Conservation (phyloP, 495 filamentous ascomycete species). For the Glonium stellatum region DNA sequence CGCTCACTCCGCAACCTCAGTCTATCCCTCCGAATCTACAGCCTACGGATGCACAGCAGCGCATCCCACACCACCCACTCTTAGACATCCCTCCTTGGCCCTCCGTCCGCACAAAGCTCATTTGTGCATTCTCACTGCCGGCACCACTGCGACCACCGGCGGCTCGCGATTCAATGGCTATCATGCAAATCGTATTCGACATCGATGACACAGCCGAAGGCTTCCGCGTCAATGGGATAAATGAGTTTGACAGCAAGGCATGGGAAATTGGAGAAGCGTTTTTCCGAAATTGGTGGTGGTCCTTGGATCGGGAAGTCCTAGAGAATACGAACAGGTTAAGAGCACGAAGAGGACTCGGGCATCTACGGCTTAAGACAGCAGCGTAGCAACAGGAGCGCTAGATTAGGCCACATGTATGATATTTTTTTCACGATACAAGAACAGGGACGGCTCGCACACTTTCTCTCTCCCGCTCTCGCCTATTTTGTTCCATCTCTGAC, state of each 20-base stretch:
- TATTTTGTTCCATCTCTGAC: neutral
- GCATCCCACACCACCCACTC: conserved; percentile 45
- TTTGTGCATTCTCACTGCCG: conserved; percentile 40
- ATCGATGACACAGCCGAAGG: conserved; percentile 46
- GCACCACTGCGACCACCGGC: conserved; percentile 34
- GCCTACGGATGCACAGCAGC: conserved; percentile 24
- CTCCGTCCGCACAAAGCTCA: conserved; percentile 40
- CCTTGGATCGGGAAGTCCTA: conserved; percentile 41
- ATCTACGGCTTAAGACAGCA: conserved; percentile 1
- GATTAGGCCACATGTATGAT: too few relatives aligned
- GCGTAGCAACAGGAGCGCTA: too few relatives aligned
- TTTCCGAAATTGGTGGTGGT: conserved; percentile 48
- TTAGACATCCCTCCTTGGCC: conserved; percentile 49
- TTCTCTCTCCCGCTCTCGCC: conserved; percentile 1
- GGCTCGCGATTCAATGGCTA: conserved; percentile 33
- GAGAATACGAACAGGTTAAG: conserved; percentile 40
- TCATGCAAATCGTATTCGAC: conserved; percentile 41
- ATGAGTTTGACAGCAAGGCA: conserved; percentile 34
- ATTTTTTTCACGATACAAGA: neutral
- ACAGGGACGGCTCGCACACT: neutral
- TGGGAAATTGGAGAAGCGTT: conserved; percentile 47
- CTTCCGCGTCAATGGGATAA: conserved; percentile 35
- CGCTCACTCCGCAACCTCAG: conserved; percentile 20
- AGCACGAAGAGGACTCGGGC: conserved; percentile 15
- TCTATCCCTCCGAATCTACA: conserved; percentile 20